Base-by-base conservation (phyloP, 306 rosid genomes). In the Lupinus albus region DNA sequence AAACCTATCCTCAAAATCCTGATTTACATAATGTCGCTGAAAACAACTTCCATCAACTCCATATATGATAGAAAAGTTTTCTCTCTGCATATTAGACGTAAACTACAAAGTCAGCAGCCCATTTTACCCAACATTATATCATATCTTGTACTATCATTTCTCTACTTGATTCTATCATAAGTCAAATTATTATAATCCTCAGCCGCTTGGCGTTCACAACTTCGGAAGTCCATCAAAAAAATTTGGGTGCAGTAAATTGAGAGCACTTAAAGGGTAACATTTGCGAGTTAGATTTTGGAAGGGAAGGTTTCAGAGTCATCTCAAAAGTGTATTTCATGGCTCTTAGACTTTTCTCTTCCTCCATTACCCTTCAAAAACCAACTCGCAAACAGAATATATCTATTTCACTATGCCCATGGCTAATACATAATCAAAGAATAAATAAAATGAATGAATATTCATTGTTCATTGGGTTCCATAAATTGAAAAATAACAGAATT, bases 31-130 rank as follows among this genome's bases (percentile, higher is more conserved):
- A 56, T 86, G 88, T 36, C 78, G 82, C 49, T 80, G 95, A 67
- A 92, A 80, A 18, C 69, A 73, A 73, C 67, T 68, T 66, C 84
- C 98, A 68, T 86, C 93, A 64, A 81, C 79, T 70, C 84, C 96
- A 74, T 81, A 73, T 47, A 92, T 74, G 44, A 92, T 83, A 13
- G 93, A 84, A 76, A 79, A 61, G 49, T 53, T 89, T 42, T 83
- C 89, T 0, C 82, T 83, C 98, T 87, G 85, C 61, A 70, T 41
- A 62, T 66, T 63, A 58, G 57, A 60, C 51, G 67, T 55, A 25
- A 68, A 62, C 9, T 3, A 33, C 30, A 39, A 56, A 75, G 64
- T 78, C 21, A 84, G 8, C 8, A 42, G 48, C 46, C 8, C 70
- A 20, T 68, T 52, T 15, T 21, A 46, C 56, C 48, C 8, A 48